Evolutionary conservation across 352 stramenopile species (phyloP).

Genomic region (Pythium scleroteichum): DNA sequence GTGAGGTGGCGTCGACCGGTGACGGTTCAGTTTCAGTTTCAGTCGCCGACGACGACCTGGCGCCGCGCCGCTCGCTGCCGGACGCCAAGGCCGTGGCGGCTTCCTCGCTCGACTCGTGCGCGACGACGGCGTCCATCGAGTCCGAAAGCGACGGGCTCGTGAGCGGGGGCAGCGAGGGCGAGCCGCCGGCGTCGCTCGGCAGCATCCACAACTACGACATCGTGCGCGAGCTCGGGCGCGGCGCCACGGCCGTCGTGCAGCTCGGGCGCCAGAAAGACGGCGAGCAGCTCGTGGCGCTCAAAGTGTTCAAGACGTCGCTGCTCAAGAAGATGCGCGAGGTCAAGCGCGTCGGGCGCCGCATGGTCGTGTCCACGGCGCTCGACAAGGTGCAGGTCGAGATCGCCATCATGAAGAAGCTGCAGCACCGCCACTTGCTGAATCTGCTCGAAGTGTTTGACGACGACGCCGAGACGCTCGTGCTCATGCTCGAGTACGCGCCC

Average conservation of each 20-base stretch:
- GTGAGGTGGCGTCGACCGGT: neutral
- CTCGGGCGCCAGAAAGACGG: constrained; percentile 61
- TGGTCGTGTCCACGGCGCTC: constrained; percentile 85
- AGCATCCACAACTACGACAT: constrained; percentile 83
- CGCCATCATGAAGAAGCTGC: constrained; percentile 89
- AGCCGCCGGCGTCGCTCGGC: constrained; percentile 28
- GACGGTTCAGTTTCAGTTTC: neutral
- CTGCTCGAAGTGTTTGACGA: constrained; percentile 85
- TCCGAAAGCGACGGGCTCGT: constrained; percentile 34
- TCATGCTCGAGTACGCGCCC: constrained; percentile 86
- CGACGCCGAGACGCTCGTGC: constrained; percentile 77
- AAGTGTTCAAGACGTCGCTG: constrained; percentile 86
- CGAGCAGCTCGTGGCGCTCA: constrained; percentile 66
- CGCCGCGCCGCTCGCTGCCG: neutral
- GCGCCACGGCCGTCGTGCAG: constrained; percentile 79
- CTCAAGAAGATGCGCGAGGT: constrained; percentile 87
- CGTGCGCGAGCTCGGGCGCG: constrained; percentile 74
- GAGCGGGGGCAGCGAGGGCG: constrained; percentile 27
- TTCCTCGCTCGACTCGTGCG: constrained; percentile 1
- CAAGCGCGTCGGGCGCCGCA: constrained; percentile 74
- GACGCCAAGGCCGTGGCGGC: neutral
- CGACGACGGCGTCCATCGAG: constrained; percentile 18
- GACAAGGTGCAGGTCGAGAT: constrained; percentile 89
- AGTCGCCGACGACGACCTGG: neutral
- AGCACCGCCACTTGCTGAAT: constrained; percentile 76